phyloP scores from a whole-genome alignment of 2,329 filamentous ascomycete genomes.

The Xylaria sp. region DNA sequence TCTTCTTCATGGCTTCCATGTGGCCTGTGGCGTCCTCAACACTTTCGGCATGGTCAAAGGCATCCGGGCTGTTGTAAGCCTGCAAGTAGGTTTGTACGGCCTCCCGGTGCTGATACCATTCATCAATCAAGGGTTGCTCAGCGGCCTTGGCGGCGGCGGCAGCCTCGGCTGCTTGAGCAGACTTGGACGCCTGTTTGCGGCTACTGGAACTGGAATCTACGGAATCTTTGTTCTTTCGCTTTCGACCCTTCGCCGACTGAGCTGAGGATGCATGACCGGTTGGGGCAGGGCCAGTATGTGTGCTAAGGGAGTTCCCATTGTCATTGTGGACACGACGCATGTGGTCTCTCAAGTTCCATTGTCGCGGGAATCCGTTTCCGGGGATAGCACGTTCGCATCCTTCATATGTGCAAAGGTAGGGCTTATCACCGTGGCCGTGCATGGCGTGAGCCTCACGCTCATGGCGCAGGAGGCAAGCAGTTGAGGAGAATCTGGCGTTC shows the following conservation, averaged over 20 bases:
- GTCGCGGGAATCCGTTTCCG: conserved; percentile 90
- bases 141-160: conserved; percentile 50
- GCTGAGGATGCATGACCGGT: conserved; percentile 49
- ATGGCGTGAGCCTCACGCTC: conserved; percentile 96
- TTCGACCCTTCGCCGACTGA: conserved; percentile 61
- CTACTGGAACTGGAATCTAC: conserved; percentile 54
- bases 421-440: conserved; percentile 93
- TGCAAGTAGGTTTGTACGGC: conserved; percentile 70
- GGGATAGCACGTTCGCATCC: conserved; percentile 85
- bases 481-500: conserved; percentile 91
- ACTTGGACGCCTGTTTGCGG: conserved; percentile 63
- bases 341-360: conserved; percentile 96
- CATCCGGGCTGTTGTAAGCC: conserved; percentile 61
- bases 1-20: conserved; percentile 63
- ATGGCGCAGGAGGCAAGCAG: conserved; percentile 91
- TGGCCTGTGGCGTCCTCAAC: conserved; percentile 63
- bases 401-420: conserved; percentile 86
- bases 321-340: conserved; percentile 93
- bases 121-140: conserved; percentile 59
- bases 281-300: conserved; percentile 54
- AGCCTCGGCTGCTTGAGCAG: conserved; percentile 48
- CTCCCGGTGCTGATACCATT: conserved; percentile 72
- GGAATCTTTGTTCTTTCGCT: conserved; percentile 66
- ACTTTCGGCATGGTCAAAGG: conserved; percentile 64
- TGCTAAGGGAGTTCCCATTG: conserved; percentile 54